phyloP scores from a whole-genome alignment of 2,329 filamentous ascomycete species.

The Cercospora nicotianae region DNA sequence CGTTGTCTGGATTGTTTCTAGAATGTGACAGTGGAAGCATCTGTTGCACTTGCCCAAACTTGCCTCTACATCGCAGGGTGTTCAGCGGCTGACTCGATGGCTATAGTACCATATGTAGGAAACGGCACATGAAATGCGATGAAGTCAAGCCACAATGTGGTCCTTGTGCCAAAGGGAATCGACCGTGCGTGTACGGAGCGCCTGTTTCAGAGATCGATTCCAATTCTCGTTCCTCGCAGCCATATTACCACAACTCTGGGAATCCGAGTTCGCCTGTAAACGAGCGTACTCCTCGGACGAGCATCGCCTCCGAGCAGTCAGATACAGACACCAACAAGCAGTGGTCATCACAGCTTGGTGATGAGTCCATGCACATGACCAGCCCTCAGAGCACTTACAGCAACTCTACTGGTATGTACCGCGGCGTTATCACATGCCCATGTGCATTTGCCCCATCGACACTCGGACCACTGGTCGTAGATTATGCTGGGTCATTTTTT shows the following conservation, averaged over 20 bases:
- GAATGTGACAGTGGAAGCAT: conserved; percentile 15
- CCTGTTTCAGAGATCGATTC: conserved; percentile 1
- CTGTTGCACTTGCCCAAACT: not conserved
- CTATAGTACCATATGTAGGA: conserved; percentile 30
- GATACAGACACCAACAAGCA: conserved; percentile 9
- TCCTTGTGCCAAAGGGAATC: conserved; percentile 47
- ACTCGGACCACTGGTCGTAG: not conserved
- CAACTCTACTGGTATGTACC: conserved; percentile 27
- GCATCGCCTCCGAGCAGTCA: conserved; percentile 7
- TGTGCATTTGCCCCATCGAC: not conserved
- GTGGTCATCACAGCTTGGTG: conserved; percentile 22
- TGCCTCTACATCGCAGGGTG: not conserved
- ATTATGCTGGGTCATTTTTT: not conserved
- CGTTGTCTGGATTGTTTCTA: not conserved
- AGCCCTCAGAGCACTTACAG: conserved; percentile 34
- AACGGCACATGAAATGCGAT: conserved; percentile 54
- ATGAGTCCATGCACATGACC: conserved; percentile 25
- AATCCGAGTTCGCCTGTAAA: not conserved
- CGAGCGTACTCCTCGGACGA: not conserved
- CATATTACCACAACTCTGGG: not conserved
- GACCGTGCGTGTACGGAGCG: conserved; percentile 44
- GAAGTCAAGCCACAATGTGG: conserved; percentile 49
- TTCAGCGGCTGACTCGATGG: not conserved
- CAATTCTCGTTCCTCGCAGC: not conserved
- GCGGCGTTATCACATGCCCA: not conserved